Conservation (phyloP, 495 filamentous ascomycete species). For the Sordaria brevicollis region DNA sequence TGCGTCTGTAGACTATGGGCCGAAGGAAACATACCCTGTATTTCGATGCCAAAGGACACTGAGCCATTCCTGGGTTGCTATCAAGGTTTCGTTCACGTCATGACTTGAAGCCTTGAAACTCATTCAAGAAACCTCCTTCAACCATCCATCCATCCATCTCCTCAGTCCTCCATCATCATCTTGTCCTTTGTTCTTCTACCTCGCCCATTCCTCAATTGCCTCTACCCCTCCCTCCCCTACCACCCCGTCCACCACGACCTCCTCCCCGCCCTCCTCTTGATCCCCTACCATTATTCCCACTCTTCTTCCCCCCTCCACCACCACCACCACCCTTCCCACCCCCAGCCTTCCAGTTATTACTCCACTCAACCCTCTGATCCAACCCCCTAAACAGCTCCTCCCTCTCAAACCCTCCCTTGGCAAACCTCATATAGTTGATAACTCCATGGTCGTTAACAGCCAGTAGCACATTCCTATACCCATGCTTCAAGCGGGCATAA, state of each 20-base stretch:
- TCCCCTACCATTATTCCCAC: constrained; percentile 3
- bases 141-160: too few species aligned
- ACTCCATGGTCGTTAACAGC: constrained; percentile 86
- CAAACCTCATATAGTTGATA: constrained; percentile 73
- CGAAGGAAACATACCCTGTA: too few species aligned
- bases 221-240: constrained; percentile 2
- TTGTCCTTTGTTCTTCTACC: background rate
- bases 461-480: constrained; percentile 71
- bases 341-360: too few species aligned
- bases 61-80: too few species aligned
- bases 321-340: constrained; percentile 35
- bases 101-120: too few species aligned
- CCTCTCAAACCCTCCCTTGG: constrained; percentile 67
- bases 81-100: too few species aligned
- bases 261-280: constrained; percentile 26
- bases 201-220: background rate
- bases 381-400: constrained; percentile 57
- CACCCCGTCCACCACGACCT: constrained; percentile 12
- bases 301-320: constrained; percentile 25
- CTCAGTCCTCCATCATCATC: background rate
- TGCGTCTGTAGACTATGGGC: too few species aligned
- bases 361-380: constrained; percentile 23
- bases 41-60: too few species aligned
- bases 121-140: too few species aligned
- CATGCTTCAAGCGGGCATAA: constrained; percentile 70